Percentiles rank a stretch among this genome's conserved stretches.
These are phyloP conservation scores for Arthrobotrys musiformis DNA, from an alignment of 2,329 filamentous ascomycete genomes.

Conservation along the genomic window DNA sequence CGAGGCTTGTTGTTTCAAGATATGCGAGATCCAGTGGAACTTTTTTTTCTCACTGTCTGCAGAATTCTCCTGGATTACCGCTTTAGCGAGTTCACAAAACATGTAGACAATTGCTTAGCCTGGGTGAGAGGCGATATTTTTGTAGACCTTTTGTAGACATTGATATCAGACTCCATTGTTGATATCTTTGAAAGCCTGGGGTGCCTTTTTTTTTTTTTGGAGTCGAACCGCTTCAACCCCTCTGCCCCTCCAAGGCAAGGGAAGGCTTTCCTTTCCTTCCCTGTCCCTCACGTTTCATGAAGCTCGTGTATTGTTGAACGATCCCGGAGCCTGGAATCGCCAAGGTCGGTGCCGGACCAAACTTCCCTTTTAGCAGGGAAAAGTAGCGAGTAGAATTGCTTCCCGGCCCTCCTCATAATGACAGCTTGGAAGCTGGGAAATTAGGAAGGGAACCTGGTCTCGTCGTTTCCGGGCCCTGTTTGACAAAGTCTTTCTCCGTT, in stretches of 20 bases:
- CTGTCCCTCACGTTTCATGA: slow-evolving; percentile 30
- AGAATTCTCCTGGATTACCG: neutral
- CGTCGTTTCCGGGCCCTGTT: slow-evolving; percentile 44
- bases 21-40: slow-evolving; percentile 43
- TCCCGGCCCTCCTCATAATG: slow-evolving; percentile 13
- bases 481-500: slow-evolving; percentile 41
- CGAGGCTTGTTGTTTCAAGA: slow-evolving; percentile 40
- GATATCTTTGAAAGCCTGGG: neutral
- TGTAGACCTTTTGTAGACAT: neutral
- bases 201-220: neutral
- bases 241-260: slow-evolving; percentile 10
- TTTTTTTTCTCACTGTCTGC: neutral
- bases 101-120: slow-evolving; percentile 22
- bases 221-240: neutral
- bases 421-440: slow-evolving; percentile 9
- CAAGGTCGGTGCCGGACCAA: slow-evolving; percentile 22
- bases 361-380: slow-evolving; percentile 30
- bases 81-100: neutral
- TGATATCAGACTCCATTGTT: neutral
- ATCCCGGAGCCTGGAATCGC: slow-evolving; percentile 15
- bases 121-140: neutral
- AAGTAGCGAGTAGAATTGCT: slow-evolving; percentile 32
- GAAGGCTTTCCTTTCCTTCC: slow-evolving; percentile 7
- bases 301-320: slow-evolving; percentile 31
- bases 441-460: slow-evolving; percentile 27